These are phyloP conservation scores for Stemphylium beticola DNA, from an alignment of 2,329 filamentous ascomycete species.

Conservation along the genomic window DNA sequence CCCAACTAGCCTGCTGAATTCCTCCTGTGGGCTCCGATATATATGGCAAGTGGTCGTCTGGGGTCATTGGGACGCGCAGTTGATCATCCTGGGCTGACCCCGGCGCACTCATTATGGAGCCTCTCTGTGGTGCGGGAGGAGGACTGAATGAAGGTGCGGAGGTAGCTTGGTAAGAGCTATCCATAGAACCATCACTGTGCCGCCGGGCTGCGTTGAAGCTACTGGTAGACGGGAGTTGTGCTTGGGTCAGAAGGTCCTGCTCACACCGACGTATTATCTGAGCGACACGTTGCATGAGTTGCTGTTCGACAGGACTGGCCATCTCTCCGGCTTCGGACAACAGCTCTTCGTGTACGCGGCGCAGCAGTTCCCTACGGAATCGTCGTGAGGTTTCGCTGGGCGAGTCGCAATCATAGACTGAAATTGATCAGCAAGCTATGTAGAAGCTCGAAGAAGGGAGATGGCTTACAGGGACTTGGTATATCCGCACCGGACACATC, in stretches of 20 bases:
- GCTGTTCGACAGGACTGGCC: slow-evolving; percentile 30
- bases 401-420: slow-evolving; percentile 46
- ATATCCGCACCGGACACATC: slow-evolving; percentile 32
- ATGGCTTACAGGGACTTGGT: slow-evolving; percentile 46
- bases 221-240: background rate
- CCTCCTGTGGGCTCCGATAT: slow-evolving; percentile 8
- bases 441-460: no score
- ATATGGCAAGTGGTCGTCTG: background rate
- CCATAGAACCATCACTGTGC: slow-evolving; percentile 5
- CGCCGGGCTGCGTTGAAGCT: slow-evolving; percentile 1
- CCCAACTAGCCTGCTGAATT: slow-evolving; percentile 2
- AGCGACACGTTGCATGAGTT: slow-evolving; percentile 36
- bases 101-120: background rate
- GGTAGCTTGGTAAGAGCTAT: slow-evolving; percentile 4
- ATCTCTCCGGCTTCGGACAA: slow-evolving; percentile 28
- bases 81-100: background rate
- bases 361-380: slow-evolving; percentile 46
- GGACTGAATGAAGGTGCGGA: background rate
- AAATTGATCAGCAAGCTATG: background rate
- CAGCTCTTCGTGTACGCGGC: slow-evolving; percentile 43
- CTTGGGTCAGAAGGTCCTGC: slow-evolving; percentile 26
- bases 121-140: background rate
- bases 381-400: slow-evolving; percentile 32
- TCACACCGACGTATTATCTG: slow-evolving; percentile 38
- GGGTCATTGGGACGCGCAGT: background rate